These are phyloP conservation scores for Rubroboletus satanas DNA, from an alignment of 768 basidiomycete species.

Conservation along the genomic window DNA sequence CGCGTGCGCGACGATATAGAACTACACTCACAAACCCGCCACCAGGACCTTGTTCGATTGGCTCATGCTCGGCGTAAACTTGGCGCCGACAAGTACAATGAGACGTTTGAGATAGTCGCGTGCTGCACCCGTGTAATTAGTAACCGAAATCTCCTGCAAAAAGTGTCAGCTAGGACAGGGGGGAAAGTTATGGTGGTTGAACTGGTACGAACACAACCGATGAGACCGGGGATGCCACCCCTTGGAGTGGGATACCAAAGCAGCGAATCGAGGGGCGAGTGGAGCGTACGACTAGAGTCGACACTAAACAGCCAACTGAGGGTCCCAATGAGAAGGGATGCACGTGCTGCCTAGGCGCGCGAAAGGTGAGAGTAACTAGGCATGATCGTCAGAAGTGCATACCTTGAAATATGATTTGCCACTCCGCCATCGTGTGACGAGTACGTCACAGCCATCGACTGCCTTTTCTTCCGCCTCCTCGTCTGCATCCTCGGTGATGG, in stretches of 20 bases:
- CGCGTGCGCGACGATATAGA: neutral
- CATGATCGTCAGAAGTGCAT: slow-evolving; percentile 2
- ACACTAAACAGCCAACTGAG: slow-evolving; percentile 83
- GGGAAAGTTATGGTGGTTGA: neutral
- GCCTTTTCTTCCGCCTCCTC: slow-evolving; percentile 29
- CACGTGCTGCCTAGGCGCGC: slow-evolving; percentile 49
- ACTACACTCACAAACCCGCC: slow-evolving; percentile 67
- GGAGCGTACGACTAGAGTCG: slow-evolving; percentile 55
- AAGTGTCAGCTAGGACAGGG: neutral
- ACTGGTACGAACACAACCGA: slow-evolving; percentile 49
- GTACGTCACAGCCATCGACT: slow-evolving; percentile 59
- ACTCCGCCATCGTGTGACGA: slow-evolving; percentile 65
- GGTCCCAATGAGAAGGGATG: slow-evolving; percentile 54
- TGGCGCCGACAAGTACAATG: slow-evolving; percentile 70
- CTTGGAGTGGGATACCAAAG: slow-evolving; percentile 82
- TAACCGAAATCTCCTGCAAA: slow-evolving; percentile 70
- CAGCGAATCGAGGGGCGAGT: slow-evolving; percentile 67
- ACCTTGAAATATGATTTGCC: slow-evolving; percentile 73
- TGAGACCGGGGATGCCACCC: slow-evolving; percentile 55
- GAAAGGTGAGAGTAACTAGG: neutral
- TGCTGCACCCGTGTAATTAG: slow-evolving; percentile 84
- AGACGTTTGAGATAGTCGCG: slow-evolving; percentile 87
- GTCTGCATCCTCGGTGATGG: slow-evolving; percentile 45
- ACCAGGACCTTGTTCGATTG: slow-evolving; percentile 75
- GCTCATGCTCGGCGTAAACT: slow-evolving; percentile 80